Conservation (phyloP, 2,329 filamentous ascomycete genomes). For the Aureobasidium namibiae region DNA sequence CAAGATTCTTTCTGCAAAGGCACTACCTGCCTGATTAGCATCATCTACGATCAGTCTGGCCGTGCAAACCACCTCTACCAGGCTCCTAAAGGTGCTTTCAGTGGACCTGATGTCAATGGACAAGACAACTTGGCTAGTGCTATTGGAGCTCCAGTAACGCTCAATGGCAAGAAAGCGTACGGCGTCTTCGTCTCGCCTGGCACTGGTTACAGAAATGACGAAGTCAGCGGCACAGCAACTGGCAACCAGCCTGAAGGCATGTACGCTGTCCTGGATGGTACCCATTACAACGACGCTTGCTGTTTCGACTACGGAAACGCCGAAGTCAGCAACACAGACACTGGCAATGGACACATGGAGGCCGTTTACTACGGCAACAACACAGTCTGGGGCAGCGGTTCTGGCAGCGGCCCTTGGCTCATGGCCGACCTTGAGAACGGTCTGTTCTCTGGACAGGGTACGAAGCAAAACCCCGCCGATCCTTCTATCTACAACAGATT, state of each 20-base stretch:
- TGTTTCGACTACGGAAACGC: conserved; percentile 42
- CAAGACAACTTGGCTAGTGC: conserved; percentile 54
- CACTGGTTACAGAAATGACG: conserved; percentile 56
- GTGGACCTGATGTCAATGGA: conserved; percentile 48
- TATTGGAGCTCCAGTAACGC: conserved; percentile 51
- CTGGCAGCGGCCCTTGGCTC: conserved; percentile 56
- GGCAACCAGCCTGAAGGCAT: conserved; percentile 51
- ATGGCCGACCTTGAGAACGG: conserved; percentile 64
- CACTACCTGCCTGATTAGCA: conserved; percentile 21
- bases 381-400: conserved; percentile 48
- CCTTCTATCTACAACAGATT: conserved; percentile 49
- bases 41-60: conserved; percentile 55
- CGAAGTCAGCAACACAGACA: conserved; percentile 33
- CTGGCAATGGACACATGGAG: conserved; percentile 60
- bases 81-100: conserved; percentile 48
- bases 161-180: conserved; percentile 50
- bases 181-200: conserved; percentile 55
- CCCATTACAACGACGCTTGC: conserved; percentile 50
- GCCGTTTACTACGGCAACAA: conserved; percentile 56
- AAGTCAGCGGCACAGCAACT: conserved; percentile 43
- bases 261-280: conserved; percentile 53
- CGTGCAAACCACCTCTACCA: conserved; percentile 54
- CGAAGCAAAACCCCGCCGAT: conserved; percentile 42
- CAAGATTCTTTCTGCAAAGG: conserved; percentile 35
- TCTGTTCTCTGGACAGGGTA: conserved; percentile 49